Base-by-base conservation (phyloP, 495 filamentous ascomycete genomes). In the Lepraria neglecta region DNA sequence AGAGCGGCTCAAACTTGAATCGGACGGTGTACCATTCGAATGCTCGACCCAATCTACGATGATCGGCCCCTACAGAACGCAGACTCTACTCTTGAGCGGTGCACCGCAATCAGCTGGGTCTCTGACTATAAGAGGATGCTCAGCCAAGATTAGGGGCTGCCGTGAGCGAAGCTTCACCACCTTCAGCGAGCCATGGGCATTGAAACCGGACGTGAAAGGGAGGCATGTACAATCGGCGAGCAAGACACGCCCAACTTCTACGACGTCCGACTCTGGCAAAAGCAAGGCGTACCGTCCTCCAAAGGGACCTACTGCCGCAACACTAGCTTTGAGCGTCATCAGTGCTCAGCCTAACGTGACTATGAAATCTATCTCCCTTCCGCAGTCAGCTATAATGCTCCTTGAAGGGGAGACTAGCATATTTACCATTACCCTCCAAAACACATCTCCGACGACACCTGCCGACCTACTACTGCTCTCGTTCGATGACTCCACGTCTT, bases 321-420 rank as follows among this genome's bases (percentile, higher is more conserved):
- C 76, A 28, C 75, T 89, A 17, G 71, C 74, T 30, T 72, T 92
- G 48, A 89, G 80, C 31, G 89, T 95, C 45, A 89, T 96, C 54
- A 77, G 81, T 6, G 76, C 80, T 50, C 91, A 96, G 69, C 94
- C 94, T 3, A 74, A 88, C 5, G 73, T 96, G 11, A 74, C 85
- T 1, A 78, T 96, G 14, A 86, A 88, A 61, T 87, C 85, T 5
- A 84, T 85, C 43, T 88, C 88, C 28, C 79, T 95, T 10, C 84
- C 87, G 0, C 92, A 96, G 69, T 88, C 88, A 17, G 90, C 92
- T 35, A 76, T 95, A 52, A 96, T 95, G 90, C 79, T 96, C 58
- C 77, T 96, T 15, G 91, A 96, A 73, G 92, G 92, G 15, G 91
- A 97, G 72, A 79, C 80, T 17, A 84, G 83, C 64, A 75, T 76